A percentile compares a stretch with the other conserved stretches of the same genome.
phyloP scores from a whole-genome alignment of 306 rosid genomes.

The Quercus dentata region DNA sequence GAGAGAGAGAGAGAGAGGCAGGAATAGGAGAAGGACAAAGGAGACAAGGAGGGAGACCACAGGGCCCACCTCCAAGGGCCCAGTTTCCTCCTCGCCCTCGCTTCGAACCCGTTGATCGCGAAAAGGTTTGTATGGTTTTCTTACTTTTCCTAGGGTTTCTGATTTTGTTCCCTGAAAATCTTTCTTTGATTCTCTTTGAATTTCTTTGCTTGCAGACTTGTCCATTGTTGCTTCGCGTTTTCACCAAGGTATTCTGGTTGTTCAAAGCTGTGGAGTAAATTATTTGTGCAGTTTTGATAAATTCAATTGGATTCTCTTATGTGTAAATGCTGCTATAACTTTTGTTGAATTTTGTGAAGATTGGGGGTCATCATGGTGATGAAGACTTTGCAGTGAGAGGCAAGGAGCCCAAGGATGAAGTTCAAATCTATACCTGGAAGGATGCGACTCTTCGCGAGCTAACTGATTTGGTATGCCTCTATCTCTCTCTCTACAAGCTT shows the following conservation, averaged over 20 bases:
- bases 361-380: conserved; percentile 66
- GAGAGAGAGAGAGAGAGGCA: conserved; percentile 17
- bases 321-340: background rate
- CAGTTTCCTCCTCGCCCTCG: conserved; percentile 47
- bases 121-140: conserved; percentile 33
- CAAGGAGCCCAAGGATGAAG: conserved; percentile 92
- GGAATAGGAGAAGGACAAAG: conserved; percentile 32
- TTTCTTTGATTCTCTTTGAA: background rate
- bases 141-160: background rate
- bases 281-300: too few relatives aligned
- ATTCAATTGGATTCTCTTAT: background rate
- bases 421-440: conserved; percentile 97
- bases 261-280: background rate
- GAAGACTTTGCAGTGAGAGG: conserved; percentile 92
- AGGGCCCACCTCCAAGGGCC: conserved; percentile 43
- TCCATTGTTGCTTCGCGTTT: conserved; percentile 88
- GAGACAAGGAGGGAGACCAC: conserved; percentile 42
- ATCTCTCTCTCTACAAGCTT: background rate
- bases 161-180: background rate
- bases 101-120: conserved; percentile 54
- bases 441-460: conserved; percentile 93
- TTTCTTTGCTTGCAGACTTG: conserved; percentile 57
- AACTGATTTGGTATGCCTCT: conserved; percentile 72
- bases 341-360: conserved; percentile 35
- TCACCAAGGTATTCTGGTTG: conserved; percentile 60